Evolutionary conservation across 805 yeast genomes (phyloP), one percentile per base, ranked within the genome.

Genomic region (Candida maesae): DNA sequence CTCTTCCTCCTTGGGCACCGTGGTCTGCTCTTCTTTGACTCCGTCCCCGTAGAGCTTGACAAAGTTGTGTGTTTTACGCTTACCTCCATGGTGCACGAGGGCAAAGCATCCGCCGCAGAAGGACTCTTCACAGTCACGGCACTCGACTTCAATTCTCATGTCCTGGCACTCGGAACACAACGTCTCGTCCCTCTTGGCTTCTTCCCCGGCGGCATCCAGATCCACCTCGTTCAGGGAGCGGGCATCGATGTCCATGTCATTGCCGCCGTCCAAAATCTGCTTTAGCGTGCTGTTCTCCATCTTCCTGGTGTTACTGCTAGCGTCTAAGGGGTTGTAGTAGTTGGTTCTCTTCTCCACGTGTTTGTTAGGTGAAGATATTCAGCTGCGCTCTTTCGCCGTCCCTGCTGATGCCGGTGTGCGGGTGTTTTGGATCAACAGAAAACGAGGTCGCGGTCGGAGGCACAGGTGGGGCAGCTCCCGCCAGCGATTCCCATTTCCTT

Each of bases 91-190:
- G 53, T 84, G 93, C 17, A 81, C 67, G 64, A 81, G 73, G 33
- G 70, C 77, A 53, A 74, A 83, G 56, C 91, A 84, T 3, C 81
- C 85, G 23, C 71, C 68, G 60, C 93, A 84, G 52, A 80, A 84
- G 13, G 67, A 67, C 52, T 84, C 91, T 30, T 73, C 76, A 61
- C 93, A 84, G 42, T 70, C 70, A 24, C 62, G 55, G 59, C 93
- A 84, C 27, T 66, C 59, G n/a, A 79, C 59, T 50, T 81, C 86
- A 4, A 75, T 65, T 16, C 85, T 81, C 78, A 80, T 85, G 55
- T 83, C 87, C 27, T 74, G 74, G 58, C 93, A 84, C 49, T 84
- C 91, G 14, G 78, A 70, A 59, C 93, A 84, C 31, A 73, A 61
- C 10, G 60, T 52, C 12, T 70, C 61, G 54, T 70, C 68, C 27